Conservation (phyloP, 495 filamentous ascomycete species). For the Xylaria scruposa region DNA sequence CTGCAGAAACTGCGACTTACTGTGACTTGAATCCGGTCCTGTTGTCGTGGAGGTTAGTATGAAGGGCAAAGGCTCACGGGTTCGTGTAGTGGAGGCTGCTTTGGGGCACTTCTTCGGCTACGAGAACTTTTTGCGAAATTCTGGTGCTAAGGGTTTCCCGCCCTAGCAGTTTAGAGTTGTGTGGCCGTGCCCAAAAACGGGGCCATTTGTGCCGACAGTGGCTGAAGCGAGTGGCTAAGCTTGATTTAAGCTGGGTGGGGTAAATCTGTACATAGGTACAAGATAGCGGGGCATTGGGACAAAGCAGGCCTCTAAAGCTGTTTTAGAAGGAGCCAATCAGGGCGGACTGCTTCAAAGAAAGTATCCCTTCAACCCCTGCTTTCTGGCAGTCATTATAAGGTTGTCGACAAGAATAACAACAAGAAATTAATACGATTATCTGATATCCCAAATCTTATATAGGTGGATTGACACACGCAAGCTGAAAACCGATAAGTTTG, state of each 20-base stretch:
- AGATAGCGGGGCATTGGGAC: background rate
- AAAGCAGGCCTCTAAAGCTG: background rate
- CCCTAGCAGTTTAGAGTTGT: conserved; percentile 38
- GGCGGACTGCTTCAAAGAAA: background rate
- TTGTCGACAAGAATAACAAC: background rate
- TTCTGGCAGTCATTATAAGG: too few relatives aligned
- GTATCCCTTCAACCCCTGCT: background rate
- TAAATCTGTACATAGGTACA: background rate
- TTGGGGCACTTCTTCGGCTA: conserved; percentile 41
- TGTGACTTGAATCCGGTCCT: conserved; percentile 45
- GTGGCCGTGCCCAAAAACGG: conserved; percentile 26
- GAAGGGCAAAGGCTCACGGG: conserved; percentile 33
- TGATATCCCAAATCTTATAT: background rate
- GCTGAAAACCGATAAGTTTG: background rate
- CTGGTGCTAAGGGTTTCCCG: conserved; percentile 45
- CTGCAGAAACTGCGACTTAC: conserved; percentile 42
- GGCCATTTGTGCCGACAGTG: conserved; percentile 2
- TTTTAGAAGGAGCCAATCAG: conserved; percentile 10
- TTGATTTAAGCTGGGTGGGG: background rate
- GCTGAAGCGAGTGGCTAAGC: background rate
- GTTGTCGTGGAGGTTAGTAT: conserved; percentile 38
- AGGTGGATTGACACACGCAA: background rate
- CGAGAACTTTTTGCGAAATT: conserved; percentile 38
- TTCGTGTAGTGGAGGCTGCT: conserved; percentile 28
- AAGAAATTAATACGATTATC: conserved; percentile 23